phyloP scores from a whole-genome alignment of 805 yeast genomes.

The Wickerhamia fluorescens region DNA sequence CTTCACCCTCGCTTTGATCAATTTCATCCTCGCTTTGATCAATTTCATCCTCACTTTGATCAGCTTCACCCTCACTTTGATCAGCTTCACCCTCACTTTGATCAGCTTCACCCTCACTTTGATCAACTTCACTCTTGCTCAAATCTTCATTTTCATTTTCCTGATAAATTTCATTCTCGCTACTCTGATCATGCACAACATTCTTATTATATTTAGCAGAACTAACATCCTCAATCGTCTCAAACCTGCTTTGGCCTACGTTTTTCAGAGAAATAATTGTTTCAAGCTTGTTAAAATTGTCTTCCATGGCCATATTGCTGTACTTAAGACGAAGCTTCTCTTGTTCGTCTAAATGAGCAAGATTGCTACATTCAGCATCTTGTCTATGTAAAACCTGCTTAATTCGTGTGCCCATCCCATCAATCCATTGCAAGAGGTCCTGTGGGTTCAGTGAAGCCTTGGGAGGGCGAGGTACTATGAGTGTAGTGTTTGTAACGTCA shows the following conservation, averaged over 20 bases:
- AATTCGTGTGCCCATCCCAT: slow-evolving; percentile 16
- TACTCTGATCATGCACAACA: too few relatives aligned
- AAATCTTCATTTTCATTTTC: too few relatives aligned
- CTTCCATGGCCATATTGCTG: slow-evolving; percentile 18
- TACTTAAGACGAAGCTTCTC: slow-evolving; percentile 15
- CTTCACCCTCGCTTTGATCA: slow-evolving; percentile 2
- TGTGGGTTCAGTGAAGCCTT: slow-evolving; percentile 6
- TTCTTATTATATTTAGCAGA: too few relatives aligned
- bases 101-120: too few relatives aligned
- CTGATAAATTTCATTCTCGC: slow-evolving; percentile 1
- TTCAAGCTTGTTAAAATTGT: slow-evolving; percentile 18
- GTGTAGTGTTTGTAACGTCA: too few relatives aligned
- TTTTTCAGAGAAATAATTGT: slow-evolving; percentile 2
- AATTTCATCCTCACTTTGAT: too few relatives aligned
- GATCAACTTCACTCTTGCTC: too few relatives aligned
- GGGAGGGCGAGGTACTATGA: neutral
- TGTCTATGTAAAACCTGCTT: slow-evolving; percentile 13
- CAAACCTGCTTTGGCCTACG: too few relatives aligned
- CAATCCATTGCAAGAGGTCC: slow-evolving; percentile 26
- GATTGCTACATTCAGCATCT: slow-evolving; percentile 8
- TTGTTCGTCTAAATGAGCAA: slow-evolving; percentile 7
- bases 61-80: too few relatives aligned
- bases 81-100: too few relatives aligned
- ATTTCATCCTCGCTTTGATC: slow-evolving; percentile 1
- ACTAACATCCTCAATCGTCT: too few relatives aligned